Base-by-base conservation (phyloP, 1,284 basidiomycete genomes). In the Rhodofomes roseus region DNA sequence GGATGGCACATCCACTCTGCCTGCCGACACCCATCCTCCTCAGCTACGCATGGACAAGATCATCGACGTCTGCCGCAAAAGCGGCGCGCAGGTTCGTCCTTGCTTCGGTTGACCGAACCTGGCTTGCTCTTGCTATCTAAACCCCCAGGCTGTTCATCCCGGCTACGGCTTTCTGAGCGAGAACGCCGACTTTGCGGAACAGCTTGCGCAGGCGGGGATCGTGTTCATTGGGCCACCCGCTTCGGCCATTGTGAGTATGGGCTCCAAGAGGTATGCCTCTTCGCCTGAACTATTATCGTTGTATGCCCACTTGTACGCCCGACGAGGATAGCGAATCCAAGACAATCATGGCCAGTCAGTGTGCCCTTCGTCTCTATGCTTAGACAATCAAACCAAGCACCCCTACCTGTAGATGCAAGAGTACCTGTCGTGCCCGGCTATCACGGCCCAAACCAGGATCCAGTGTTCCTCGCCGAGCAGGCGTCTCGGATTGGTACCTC, bases 141-240 rank as follows among this genome's bases (percentile, higher is more conserved):
- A 16, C 12, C 9, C 50, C 27, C 59, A 91, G 85, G 90, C 91
- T 0, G 84, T 94, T 34, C 93, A 95, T 70, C 92, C 92, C 2
- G 92, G 92, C 80, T 89, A 81, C 71, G 95, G 95, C 1, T 97
- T 98, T 73, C 76, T 97, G 60, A 95, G 93, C 66, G 94, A 96
- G 76, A 98, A 98, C 72, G 90, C 95, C 27, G 80, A 79, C 50
- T 99, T 99, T 72, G 90, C 97, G 9, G 85, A 90, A 66, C 86
- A 82, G 64, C 86, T 98, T 41, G 89, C 93, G 59, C 81, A 87
- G 59, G 95, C 93, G 66, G 95, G 96, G 12, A 90, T 99, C 63
- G 87, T 93, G 18, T 99, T 99, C 73, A 96, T 99, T 68, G 96
- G 96, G 8, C 96, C 96, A 51, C 93, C 95, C 25, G 89, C 95